phyloP scores from a whole-genome alignment of 2,329 filamentous ascomycete species.

The Ascochyta pisi region DNA sequence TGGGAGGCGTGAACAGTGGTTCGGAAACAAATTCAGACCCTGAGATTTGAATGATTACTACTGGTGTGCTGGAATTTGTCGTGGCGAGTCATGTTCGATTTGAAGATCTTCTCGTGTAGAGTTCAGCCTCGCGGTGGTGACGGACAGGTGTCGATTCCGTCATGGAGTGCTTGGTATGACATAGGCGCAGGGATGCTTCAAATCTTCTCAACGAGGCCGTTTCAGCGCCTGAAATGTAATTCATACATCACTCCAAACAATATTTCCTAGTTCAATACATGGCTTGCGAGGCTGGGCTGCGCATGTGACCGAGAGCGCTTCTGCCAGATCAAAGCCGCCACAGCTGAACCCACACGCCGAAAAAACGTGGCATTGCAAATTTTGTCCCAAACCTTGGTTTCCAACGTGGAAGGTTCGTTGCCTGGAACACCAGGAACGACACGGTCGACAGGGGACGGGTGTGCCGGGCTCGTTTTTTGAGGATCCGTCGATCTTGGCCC shows the following conservation, averaged over 20 bases:
- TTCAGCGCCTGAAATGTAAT: background rate
- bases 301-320: background rate
- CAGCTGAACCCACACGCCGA: background rate
- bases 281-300: slow-evolving; percentile 2
- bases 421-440: slow-evolving; percentile 3
- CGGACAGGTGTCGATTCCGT: slow-evolving; percentile 7
- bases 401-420: slow-evolving; percentile 5
- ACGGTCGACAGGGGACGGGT: background rate
- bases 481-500: slow-evolving; percentile 15
- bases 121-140: background rate
- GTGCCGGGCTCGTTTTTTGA: slow-evolving; percentile 1
- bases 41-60: background rate
- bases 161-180: slow-evolving; percentile 9
- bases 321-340: background rate
- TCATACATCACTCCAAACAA: background rate
- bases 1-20: background rate
- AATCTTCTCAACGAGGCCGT: slow-evolving; percentile 2
- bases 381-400: background rate
- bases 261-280: background rate
- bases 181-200: slow-evolving; percentile 3
- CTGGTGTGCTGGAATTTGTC: background rate
- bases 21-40: background rate
- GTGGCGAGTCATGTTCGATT: background rate
- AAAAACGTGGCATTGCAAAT: slow-evolving; percentile 3
- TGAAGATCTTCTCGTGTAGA: background rate